Evolutionary conservation across 1,284 basidiomycete species (phyloP).

Genomic region (Ceratobasidium papillatum): DNA sequence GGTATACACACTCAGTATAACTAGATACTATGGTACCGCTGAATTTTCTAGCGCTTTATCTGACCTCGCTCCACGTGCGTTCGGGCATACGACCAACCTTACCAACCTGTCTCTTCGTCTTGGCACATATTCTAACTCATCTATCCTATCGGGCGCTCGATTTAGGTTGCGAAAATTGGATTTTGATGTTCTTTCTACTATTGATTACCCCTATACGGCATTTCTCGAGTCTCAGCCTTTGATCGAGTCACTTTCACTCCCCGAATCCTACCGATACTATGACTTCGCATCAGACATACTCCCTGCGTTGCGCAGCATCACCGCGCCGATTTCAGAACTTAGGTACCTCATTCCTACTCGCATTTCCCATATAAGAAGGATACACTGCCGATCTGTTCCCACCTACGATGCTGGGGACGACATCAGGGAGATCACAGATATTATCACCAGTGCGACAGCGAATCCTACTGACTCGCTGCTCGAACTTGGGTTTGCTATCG

Average conservation of each 20-base stretch:
- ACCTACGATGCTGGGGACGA: too few relatives aligned
- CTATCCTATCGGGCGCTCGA: neutral
- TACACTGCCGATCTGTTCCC: neutral
- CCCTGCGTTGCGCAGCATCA: neutral
- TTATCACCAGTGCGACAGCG: neutral
- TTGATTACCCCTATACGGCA: neutral
- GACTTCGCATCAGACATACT: neutral
- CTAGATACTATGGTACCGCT: neutral
- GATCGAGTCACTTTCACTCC: conserved; percentile 14
- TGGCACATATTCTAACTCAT: neutral
- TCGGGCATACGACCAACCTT: conserved; percentile 3
- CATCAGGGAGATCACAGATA: neutral
- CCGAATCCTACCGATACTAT: neutral
- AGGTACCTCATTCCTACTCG: neutral
- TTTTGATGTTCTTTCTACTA: neutral
- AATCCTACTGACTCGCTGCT: neutral
- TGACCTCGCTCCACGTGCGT: neutral
- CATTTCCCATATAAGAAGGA: neutral
- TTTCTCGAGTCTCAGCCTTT: conserved; percentile 21
- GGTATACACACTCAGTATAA: neutral
- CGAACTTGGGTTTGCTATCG: neutral
- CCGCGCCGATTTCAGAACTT: neutral
- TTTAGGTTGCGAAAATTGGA: neutral
- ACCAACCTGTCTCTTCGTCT: conserved; percentile 11
- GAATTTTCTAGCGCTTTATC: neutral